These are phyloP conservation scores for Asclepias syriaca DNA, from an alignment of 257 asterid species.

Conservation along the genomic window DNA sequence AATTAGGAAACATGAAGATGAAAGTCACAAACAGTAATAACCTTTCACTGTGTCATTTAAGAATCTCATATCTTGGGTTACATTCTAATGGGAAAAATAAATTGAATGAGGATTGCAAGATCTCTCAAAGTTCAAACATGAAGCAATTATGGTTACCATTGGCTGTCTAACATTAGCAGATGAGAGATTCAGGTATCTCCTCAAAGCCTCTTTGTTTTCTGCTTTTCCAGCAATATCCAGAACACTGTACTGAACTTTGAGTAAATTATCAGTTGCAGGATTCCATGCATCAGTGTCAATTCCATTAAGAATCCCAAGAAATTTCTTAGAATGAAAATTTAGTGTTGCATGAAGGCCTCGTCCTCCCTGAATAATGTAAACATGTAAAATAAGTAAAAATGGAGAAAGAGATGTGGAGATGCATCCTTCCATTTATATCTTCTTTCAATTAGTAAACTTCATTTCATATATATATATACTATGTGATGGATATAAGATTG, in stretches of 20 bases:
- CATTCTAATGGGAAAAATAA: background rate
- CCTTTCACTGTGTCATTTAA: background rate
- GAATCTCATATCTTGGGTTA: background rate
- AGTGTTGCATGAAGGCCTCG: slow-evolving; percentile 72
- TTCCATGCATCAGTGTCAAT: slow-evolving; percentile 94
- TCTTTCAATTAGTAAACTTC: background rate
- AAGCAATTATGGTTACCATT: slow-evolving; percentile 47
- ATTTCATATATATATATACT: background rate
- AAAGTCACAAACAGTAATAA: background rate
- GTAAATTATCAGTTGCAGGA: slow-evolving; percentile 75
- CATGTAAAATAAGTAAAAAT: background rate
- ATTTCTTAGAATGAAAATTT: slow-evolving; percentile 68
- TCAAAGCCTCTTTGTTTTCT: slow-evolving; percentile 76
- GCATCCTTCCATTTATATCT: background rate
- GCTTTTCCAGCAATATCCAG: slow-evolving; percentile 67
- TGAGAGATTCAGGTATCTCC: slow-evolving; percentile 62
- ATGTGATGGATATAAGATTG: background rate
- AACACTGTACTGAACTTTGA: slow-evolving; percentile 71
- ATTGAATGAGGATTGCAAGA: background rate
- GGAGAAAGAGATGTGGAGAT: background rate
- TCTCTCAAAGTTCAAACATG: background rate
- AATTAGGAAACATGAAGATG: background rate
- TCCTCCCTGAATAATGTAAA: slow-evolving; percentile 67
- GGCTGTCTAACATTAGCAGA: slow-evolving; percentile 54
- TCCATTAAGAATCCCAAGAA: slow-evolving; percentile 89